Conservation (phyloP, 768 basidiomycete genomes). For the Neoboletus subvelutipes region DNA sequence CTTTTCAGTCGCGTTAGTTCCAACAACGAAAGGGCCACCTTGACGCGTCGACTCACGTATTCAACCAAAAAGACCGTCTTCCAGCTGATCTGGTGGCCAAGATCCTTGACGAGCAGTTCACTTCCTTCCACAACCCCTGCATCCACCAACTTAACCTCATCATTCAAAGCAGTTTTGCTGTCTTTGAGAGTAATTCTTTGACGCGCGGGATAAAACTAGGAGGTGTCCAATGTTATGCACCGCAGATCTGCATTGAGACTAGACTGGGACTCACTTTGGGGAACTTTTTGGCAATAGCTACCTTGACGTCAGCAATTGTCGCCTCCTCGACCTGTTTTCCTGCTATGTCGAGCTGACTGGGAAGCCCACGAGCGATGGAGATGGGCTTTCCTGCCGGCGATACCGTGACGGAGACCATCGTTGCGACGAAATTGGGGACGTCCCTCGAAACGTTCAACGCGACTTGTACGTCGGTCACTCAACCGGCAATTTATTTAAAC, state of each 20-base stretch:
- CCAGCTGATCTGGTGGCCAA: slow-evolving; percentile 90
- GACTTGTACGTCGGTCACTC: not conserved
- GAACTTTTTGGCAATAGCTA: slow-evolving; percentile 52
- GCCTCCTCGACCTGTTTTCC: slow-evolving; percentile 43
- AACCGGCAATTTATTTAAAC: not conserved
- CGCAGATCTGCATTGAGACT: not conserved
- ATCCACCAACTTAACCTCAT: slow-evolving; percentile 58
- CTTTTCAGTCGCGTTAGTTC: slow-evolving; percentile 39
- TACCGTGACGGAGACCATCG: slow-evolving; percentile 57
- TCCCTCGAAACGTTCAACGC: too few relatives aligned
- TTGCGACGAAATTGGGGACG: not conserved
- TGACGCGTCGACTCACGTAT: slow-evolving; percentile 66
- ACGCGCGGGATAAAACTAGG: slow-evolving; percentile 66
- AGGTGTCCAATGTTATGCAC: slow-evolving; percentile 1
- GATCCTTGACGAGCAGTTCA: slow-evolving; percentile 81
- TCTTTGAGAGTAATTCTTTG: slow-evolving; percentile 72
- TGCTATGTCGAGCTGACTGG: slow-evolving; percentile 48
- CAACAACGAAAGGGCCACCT: not conserved
- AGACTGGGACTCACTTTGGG: slow-evolving; percentile 41
- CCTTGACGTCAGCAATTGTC: slow-evolving; percentile 71
- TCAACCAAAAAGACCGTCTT: slow-evolving; percentile 86
- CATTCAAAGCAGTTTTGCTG: slow-evolving; percentile 59
- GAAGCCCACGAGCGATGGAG: slow-evolving; percentile 49
- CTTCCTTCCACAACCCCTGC: slow-evolving; percentile 58
- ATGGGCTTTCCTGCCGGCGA: slow-evolving; percentile 47